Percentiles rank a stretch among this genome's conserved stretches.
phyloP scores from a whole-genome alignment of 345 rosid species.

The Hypericum perforatum region DNA sequence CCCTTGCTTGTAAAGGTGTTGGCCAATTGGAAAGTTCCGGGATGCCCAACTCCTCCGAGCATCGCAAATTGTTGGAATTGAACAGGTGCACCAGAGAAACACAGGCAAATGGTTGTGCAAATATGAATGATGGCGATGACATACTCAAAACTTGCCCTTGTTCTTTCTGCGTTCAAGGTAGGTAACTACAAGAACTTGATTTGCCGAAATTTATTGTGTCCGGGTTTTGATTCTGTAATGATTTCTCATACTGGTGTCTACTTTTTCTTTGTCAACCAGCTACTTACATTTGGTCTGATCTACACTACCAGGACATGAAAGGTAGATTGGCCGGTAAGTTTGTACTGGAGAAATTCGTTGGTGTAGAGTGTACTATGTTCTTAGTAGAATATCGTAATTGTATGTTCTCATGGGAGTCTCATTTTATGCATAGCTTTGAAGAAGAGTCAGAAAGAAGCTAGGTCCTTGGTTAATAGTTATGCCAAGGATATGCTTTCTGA shows the following conservation, averaged over 20 bases:
- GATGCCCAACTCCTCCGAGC: conserved; percentile 32
- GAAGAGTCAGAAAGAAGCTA: conserved; percentile 78
- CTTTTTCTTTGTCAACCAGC: conserved; percentile 34
- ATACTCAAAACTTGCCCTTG: conserved; percentile 60
- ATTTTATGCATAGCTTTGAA: conserved; percentile 36
- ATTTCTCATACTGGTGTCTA: conserved; percentile 1
- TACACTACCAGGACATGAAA: conserved; percentile 80
- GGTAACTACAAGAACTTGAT: neutral
- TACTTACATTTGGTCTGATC: conserved; percentile 87
- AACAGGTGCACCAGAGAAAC: conserved; percentile 37
- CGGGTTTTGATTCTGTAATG: neutral
- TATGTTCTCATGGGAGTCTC: neutral
- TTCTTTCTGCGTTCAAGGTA: conserved; percentile 82
- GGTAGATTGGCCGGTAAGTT: conserved; percentile 63
- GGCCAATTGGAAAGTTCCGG: conserved; percentile 22
- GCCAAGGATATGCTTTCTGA: conserved; percentile 34
- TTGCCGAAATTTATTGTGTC: neutral
- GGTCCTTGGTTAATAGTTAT: conserved; percentile 41
- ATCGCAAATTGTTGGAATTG: conserved; percentile 39
- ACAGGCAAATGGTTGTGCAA: conserved; percentile 20
- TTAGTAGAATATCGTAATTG: conserved; percentile 1
- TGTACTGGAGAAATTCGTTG: neutral
- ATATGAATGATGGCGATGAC: conserved; percentile 30
- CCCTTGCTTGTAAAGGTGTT: conserved; percentile 10
- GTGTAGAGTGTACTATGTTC: neutral